These are phyloP conservation scores for Juncus inflexus DNA, from an alignment of 176 grass and related monocot species.

Conservation along the genomic window DNA sequence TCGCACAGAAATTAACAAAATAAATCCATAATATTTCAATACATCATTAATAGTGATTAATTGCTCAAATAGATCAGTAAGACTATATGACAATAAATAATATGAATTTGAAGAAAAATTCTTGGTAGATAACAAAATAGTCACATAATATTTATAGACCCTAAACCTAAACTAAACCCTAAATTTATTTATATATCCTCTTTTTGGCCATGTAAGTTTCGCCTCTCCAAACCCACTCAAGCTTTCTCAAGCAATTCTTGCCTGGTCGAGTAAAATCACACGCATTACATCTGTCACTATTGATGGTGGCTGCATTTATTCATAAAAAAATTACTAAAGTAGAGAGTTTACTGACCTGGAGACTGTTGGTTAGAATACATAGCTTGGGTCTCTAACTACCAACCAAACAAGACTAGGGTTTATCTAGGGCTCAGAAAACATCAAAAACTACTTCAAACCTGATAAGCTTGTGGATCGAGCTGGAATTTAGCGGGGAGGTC, in stretches of 20 bases:
- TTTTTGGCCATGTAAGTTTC: conserved; percentile 92
- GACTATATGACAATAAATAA: conserved; percentile 22
- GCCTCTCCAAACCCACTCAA: conserved; percentile 97
- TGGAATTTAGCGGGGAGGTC: conserved; percentile 97
- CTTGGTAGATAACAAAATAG: background rate
- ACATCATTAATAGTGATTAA: too few relatives aligned
- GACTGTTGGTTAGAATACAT: conserved; percentile 99
- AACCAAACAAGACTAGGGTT: conserved; percentile 19
- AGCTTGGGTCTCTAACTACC: conserved; percentile 85
- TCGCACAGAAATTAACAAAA: too few relatives aligned
- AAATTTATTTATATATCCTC: conserved; percentile 35
- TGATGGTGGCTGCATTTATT: conserved; percentile 69
- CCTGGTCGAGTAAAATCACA: conserved; percentile 97
- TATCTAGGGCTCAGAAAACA: background rate
- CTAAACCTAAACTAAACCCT: too few relatives aligned
- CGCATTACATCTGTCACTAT: conserved; percentile 96
- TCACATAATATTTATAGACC: too few relatives aligned
- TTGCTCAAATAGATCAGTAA: background rate
- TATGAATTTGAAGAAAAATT: conserved; percentile 1
- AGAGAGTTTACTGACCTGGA: conserved; percentile 52
- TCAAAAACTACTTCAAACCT: conserved; percentile 34
- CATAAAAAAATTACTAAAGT: conserved; percentile 7
- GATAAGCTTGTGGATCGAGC: conserved; percentile 66
- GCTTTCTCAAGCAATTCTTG: conserved; percentile 91
- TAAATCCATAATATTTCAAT: too few relatives aligned